A percentile compares a stretch with the other conserved stretches of the same genome.
These are phyloP conservation scores for Oidium heveae DNA, from an alignment of 2,329 filamentous ascomycete genomes.

Conservation along the genomic window DNA sequence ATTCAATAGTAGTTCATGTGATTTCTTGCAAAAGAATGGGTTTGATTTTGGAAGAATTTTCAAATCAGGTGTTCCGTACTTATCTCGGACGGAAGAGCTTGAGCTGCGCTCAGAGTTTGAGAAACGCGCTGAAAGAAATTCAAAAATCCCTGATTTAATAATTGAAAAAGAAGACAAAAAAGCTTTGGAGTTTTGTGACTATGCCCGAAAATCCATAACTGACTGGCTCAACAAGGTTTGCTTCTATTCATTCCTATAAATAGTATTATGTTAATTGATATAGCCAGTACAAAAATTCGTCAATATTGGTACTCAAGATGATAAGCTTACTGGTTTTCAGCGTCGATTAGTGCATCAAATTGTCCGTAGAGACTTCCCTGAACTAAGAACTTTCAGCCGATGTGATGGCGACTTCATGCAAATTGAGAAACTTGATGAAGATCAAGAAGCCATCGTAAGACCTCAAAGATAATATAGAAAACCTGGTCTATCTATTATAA, in stretches of 20 bases:
- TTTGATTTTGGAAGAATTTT: constrained; percentile 34
- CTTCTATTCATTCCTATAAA: background rate
- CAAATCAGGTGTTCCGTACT: constrained; percentile 30
- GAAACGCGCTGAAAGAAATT: constrained; percentile 8
- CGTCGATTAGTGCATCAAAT: constrained; percentile 40
- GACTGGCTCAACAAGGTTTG: constrained; percentile 6
- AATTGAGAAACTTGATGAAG: constrained; percentile 8
- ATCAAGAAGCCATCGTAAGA: constrained; percentile 9
- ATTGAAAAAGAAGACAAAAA: constrained; percentile 7
- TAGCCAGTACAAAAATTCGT: constrained; percentile 15
- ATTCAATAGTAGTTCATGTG: constrained; percentile 20
- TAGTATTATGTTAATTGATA: background rate
- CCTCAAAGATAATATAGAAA: background rate
- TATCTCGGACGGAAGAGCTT: constrained; percentile 32
- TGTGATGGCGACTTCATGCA: constrained; percentile 12
- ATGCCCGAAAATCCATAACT: constrained; percentile 8
- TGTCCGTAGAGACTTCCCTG: constrained; percentile 32
- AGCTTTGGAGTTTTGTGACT: constrained; percentile 8
- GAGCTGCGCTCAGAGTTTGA: constrained; percentile 17
- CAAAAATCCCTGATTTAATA: constrained; percentile 9
- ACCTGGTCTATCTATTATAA: background rate
- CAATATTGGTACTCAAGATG: constrained; percentile 19
- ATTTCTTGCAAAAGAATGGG: constrained; percentile 31
- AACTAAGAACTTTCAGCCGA: constrained; percentile 7
- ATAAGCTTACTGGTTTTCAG: constrained; percentile 29